phyloP scores from a whole-genome alignment of 345 rosid species.

The Pistacia vera region DNA sequence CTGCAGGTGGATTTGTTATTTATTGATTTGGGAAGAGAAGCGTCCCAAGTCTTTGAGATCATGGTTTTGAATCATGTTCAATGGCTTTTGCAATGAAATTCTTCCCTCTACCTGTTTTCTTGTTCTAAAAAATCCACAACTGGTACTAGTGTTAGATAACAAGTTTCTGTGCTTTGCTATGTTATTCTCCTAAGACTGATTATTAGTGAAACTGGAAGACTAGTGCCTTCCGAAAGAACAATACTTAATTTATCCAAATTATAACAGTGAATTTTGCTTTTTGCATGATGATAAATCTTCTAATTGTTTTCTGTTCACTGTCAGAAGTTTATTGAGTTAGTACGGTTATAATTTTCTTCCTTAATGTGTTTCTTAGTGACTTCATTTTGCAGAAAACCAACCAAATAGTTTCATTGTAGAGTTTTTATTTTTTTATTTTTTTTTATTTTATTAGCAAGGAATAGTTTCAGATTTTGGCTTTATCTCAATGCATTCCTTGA shows the following conservation, averaged over 20 bases:
- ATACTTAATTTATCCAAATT: slow-evolving; percentile 4
- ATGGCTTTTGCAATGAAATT: not conserved
- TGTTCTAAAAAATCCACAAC: not conserved
- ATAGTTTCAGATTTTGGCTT: not conserved
- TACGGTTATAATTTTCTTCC: slow-evolving; percentile 63
- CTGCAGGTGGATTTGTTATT: not conserved
- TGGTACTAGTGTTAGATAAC: not conserved
- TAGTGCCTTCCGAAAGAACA: not conserved
- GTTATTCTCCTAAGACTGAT: not conserved
- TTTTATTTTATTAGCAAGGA: not conserved
- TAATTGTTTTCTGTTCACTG: slow-evolving; percentile 84
- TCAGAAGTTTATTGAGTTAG: slow-evolving; percentile 87
- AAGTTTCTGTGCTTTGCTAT: not conserved
- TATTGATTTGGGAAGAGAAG: not conserved
- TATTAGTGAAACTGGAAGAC: not conserved
- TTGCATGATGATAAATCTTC: slow-evolving; percentile 89
- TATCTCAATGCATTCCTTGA: not conserved
- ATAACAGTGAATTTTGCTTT: slow-evolving; percentile 24
- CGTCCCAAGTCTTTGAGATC: not conserved
- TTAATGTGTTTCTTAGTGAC: slow-evolving; percentile 5
- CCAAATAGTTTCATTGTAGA: not conserved
- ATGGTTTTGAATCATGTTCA: not conserved
- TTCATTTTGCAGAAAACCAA: not conserved
- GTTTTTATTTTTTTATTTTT: not conserved
- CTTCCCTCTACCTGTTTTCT: not conserved